phyloP scores from a whole-genome alignment of 1,284 basidiomycete species.

The Calocybe gambosa region DNA sequence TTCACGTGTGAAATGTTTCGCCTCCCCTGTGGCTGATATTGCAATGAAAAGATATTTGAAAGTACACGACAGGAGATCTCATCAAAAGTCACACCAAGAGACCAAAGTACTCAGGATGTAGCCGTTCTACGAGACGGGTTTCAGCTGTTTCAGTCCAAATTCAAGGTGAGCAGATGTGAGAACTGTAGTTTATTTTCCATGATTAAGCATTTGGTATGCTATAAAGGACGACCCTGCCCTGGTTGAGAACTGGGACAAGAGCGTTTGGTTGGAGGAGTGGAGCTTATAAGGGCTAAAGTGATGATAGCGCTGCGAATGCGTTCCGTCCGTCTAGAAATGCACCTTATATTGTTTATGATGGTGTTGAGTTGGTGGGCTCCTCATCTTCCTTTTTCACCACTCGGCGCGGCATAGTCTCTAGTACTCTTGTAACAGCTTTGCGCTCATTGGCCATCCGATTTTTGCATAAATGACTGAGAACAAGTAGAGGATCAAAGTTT shows the following conservation, averaged over 20 bases:
- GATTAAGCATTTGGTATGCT: slow-evolving; percentile 4
- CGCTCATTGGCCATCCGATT: slow-evolving; percentile 49
- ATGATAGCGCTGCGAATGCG: slow-evolving; percentile 25
- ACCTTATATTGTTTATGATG: too few species aligned
- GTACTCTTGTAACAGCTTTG: slow-evolving; percentile 46
- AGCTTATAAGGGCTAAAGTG: slow-evolving; percentile 22
- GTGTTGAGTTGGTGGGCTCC: slow-evolving; percentile 5
- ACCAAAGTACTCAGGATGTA: slow-evolving; percentile 45
- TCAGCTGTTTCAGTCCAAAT: slow-evolving; percentile 59
- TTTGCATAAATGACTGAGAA: slow-evolving; percentile 56
- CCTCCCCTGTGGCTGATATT: neutral
- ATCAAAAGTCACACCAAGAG: slow-evolving; percentile 27
- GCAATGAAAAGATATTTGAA: slow-evolving; percentile 51
- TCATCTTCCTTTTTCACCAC: slow-evolving; percentile 38
- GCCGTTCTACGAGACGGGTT: slow-evolving; percentile 67
- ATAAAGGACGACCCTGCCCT: slow-evolving; percentile 57
- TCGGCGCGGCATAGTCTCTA: slow-evolving; percentile 56
- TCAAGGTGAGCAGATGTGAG: slow-evolving; percentile 39
- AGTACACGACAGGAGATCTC: slow-evolving; percentile 38
- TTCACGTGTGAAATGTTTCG: neutral
- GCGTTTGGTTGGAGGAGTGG: slow-evolving; percentile 49
- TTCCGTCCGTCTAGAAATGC: too few species aligned
- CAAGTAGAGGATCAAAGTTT: neutral
- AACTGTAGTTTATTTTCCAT: neutral
- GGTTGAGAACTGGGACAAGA: slow-evolving; percentile 69